Evolutionary conservation across 75 land plant genomes (phyloP).

Genomic region (Cunninghamia lanceolata): DNA sequence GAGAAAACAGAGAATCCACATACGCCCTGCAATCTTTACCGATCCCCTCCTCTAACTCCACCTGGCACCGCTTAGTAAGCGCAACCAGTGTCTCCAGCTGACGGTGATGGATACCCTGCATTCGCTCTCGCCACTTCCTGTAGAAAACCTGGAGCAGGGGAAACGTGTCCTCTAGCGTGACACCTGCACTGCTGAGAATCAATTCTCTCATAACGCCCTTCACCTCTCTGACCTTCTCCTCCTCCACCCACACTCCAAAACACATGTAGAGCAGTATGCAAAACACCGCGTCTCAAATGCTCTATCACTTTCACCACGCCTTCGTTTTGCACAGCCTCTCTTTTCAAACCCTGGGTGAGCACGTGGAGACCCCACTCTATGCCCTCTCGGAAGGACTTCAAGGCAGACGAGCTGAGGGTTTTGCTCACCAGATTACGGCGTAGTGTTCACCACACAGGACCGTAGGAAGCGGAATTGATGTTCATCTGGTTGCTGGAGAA

Average conservation of each 20-base stretch:
- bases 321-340: neutral
- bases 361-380: neutral
- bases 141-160: neutral
- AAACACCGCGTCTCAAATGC: neutral
- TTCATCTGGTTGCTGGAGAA: constrained; percentile 8
- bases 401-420: constrained; percentile 7
- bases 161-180: neutral
- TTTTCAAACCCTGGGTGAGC: constrained; percentile 2
- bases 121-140: constrained; percentile 23
- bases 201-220: neutral
- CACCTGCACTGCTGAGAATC: neutral
- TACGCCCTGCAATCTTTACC: constrained; percentile 15
- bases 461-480: constrained; percentile 17
- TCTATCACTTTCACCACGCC: constrained; percentile 3
- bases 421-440: constrained; percentile 18
- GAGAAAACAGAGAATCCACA: constrained; percentile 52
- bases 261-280: neutral
- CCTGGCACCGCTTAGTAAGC: constrained; percentile 35
- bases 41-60: neutral
- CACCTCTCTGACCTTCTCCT: neutral
- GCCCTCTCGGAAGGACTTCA: constrained; percentile 4
- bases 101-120: constrained; percentile 25
- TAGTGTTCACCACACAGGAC: constrained; percentile 17
- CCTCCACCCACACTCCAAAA: neutral
- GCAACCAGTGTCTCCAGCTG: constrained; percentile 38